Conservation (phyloP, 805 yeast species). For the Deakozyma indianensis region DNA sequence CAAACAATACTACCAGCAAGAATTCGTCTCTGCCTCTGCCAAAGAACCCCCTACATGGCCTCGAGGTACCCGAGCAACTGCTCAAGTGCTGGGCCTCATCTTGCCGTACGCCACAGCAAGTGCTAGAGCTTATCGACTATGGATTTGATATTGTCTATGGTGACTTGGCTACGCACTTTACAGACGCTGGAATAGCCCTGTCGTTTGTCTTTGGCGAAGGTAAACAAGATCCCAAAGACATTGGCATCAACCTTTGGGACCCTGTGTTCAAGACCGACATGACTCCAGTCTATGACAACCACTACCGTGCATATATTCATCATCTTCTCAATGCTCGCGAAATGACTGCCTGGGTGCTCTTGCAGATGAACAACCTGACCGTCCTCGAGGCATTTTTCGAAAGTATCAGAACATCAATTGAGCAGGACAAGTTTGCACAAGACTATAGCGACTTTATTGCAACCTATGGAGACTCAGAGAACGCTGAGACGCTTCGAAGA, state of each 20-base stretch:
- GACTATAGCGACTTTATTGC: constrained; percentile 4
- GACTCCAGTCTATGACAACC: constrained; percentile 15
- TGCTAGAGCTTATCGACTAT: constrained; percentile 15
- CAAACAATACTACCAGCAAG: neutral
- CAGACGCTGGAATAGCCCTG: constrained; percentile 27
- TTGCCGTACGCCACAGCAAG: constrained; percentile 20
- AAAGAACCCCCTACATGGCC: constrained; percentile 6
- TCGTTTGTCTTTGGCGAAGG: constrained; percentile 15
- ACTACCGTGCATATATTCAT: constrained; percentile 27
- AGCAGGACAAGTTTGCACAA: constrained; percentile 16
- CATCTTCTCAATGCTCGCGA: constrained; percentile 27
- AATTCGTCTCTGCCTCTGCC: neutral
- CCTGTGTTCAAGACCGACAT: constrained; percentile 18
- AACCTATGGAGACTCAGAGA: neutral
- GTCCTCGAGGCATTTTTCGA: constrained; percentile 18
- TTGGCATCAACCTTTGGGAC: constrained; percentile 21
- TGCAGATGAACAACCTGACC: constrained; percentile 25
- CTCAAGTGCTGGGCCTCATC: constrained; percentile 9
- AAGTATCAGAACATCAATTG: constrained; percentile 19
- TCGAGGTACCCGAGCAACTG: neutral
- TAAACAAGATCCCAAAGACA: constrained; percentile 6
- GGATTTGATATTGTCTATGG: constrained; percentile 24
- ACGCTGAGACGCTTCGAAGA: neutral
- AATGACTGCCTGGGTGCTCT: constrained; percentile 28
- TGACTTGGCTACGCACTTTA: constrained; percentile 16